Base-by-base conservation (phyloP, 208 protist species). In the Wallacemonas sp. region DNA sequence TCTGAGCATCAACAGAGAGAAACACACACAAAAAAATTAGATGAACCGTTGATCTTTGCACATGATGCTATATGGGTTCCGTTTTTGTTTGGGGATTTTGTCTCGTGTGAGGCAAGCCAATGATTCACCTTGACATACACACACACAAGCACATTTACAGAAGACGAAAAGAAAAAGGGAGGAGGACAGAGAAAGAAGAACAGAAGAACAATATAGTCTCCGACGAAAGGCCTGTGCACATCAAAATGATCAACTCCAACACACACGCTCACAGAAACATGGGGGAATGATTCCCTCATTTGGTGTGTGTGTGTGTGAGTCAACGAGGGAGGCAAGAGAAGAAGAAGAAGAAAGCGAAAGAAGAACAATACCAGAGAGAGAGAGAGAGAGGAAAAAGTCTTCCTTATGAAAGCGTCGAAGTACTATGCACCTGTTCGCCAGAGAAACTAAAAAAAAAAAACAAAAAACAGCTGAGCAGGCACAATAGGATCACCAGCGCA, bases 161-260 rank as follows among this genome's bases (percentile, higher is more conserved):
- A 65, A 19, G 34, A 31, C 26, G 53, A 60, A 68, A 62, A 62
- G n/a, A 51, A 70, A 56, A 30, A 21, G 19, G 51, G 17, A 53
- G 14, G 46, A 68, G 17, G 38, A 65, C 54, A 54, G n/a, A 54
- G 38, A 66, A 66, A 59, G 44, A 44, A 34, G 41, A 19, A 44
- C 31, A 51, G 38, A 66, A 56, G 59, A 46, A n/a, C 11, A 21
- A 24, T 22, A 62, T 26, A 21, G 11, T 33, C 41, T 24, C 19
- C 54, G 26, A 54, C 27, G 11, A 14, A 9, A 19, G 26, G n/a
- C 4, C n/a, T 47, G 34, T 21, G 22, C n/a, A 22, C 44, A 19
- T 49, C 44, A 19, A 19, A 9, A 5, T 19, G 5, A 21, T 22
- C 44, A 41, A 41, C 9, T 41, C 14, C 36, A 17, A 41, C 36